Conservation (phyloP, 1,284 basidiomycete species). For the Marasmius oreades region DNA sequence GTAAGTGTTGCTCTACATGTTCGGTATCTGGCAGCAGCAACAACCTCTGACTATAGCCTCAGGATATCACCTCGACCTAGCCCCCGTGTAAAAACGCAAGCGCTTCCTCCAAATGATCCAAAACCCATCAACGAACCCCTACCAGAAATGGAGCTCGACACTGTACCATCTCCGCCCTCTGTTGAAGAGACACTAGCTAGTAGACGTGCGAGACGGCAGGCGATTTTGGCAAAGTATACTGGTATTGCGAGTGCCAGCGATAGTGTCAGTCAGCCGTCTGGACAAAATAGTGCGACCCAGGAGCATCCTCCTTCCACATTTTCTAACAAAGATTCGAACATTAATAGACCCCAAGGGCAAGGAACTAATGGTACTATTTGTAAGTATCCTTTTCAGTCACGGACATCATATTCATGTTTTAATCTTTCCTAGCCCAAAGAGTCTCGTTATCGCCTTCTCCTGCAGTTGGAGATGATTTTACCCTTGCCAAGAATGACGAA, state of each 20-base stretch:
- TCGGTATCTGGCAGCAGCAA: conserved; percentile 1
- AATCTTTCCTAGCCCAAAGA: conserved; percentile 35
- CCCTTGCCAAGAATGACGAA: conserved; percentile 58
- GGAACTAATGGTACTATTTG: conserved; percentile 29
- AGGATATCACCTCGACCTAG: conserved; percentile 59
- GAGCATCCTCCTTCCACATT: conserved; percentile 56
- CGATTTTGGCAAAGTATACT: conserved; percentile 82
- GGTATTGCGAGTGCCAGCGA: conserved; percentile 49
- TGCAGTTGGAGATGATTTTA: conserved; percentile 46
- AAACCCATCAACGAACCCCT: conserved; percentile 28
- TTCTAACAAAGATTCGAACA: conserved; percentile 62
- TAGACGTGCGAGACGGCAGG: conserved; percentile 76
- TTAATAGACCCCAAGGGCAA: conserved; percentile 33
- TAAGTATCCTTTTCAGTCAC: conserved; percentile 6
- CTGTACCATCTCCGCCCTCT: conserved; percentile 53
- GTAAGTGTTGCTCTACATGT: conserved; percentile 49
- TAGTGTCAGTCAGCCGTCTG: conserved; percentile 44
- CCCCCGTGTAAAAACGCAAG: conserved; percentile 20
- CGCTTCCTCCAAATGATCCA: conserved; percentile 16
- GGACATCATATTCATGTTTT: neutral
- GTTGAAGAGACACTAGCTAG: conserved; percentile 75
- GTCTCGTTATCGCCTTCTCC: conserved; percentile 56
- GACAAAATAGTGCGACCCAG: conserved; percentile 55
- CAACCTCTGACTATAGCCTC: conserved; percentile 11
- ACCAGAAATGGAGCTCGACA: conserved; percentile 55